Conservation (phyloP, 148 eudicot genomes). For the Persicaria tinctoria region DNA sequence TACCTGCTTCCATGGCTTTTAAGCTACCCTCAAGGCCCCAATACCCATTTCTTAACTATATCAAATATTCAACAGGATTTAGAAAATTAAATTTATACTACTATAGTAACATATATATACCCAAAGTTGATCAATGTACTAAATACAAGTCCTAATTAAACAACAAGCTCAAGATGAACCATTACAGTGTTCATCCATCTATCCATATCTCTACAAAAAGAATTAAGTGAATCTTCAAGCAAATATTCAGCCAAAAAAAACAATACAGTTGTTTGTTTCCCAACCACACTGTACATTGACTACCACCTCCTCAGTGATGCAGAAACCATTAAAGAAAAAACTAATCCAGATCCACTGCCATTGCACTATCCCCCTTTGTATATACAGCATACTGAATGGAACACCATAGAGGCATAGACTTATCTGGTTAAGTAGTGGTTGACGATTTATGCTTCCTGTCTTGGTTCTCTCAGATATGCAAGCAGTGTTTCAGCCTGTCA, state of each 20-base stretch:
- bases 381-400: not conserved
- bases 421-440: slow-evolving; percentile 16
- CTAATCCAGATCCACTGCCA: not conserved
- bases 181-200: not conserved
- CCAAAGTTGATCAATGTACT: not conserved
- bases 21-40: not conserved
- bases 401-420: not conserved
- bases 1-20: not conserved
- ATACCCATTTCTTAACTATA: not conserved
- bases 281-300: not conserved
- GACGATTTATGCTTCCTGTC: slow-evolving; percentile 62
- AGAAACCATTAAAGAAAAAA: not conserved
- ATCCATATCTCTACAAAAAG: not conserved
- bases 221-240: not conserved
- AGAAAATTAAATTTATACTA: not conserved
- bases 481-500: slow-evolving; percentile 77
- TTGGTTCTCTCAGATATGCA: slow-evolving; percentile 72
- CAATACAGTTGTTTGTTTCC: not conserved
- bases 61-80: not conserved
- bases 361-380: not conserved
- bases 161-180: not conserved
- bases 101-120: not conserved
- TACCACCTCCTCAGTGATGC: not conserved
- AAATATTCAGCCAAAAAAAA: not conserved
- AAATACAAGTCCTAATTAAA: not conserved